Evolutionary conservation across 163 green algal species (phyloP).

Genomic region (Scenedesmus sp.): DNA sequence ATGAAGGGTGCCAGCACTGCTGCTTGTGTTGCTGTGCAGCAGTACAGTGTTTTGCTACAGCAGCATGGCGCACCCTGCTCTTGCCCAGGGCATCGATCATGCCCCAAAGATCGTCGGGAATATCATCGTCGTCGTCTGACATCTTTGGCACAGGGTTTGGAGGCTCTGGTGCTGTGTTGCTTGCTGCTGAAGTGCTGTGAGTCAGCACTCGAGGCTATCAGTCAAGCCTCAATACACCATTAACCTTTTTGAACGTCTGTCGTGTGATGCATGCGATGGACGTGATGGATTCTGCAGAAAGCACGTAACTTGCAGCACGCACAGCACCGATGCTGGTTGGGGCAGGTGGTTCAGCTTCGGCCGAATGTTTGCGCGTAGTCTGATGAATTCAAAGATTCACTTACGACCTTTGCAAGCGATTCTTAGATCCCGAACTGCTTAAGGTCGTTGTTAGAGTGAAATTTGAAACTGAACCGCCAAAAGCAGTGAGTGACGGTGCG

Average conservation of each 20-base stretch:
- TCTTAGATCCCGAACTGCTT: neutral
- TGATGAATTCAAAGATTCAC: no score
- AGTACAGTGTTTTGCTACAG: neutral
- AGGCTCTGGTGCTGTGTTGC: neutral
- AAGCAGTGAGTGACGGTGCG: neutral
- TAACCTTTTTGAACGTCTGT: no score
- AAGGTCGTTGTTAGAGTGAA: neutral
- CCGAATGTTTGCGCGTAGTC: no score
- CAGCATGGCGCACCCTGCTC: neutral
- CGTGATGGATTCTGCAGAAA: neutral
- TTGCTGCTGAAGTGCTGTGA: neutral
- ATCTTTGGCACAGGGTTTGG: neutral
- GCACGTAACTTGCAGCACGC: neutral
- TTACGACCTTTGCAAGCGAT: no score
- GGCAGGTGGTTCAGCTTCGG: neutral
- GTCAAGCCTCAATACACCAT: neutral
- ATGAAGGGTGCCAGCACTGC: neutral
- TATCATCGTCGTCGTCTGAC: constrained; percentile 34
- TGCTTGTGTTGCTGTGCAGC: neutral
- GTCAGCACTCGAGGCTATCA: neutral
- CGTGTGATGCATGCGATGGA: neutral
- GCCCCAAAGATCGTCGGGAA: constrained; percentile 32
- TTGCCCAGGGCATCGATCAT: constrained; percentile 21
- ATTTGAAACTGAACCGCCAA: constrained; percentile 15
- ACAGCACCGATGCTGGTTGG: neutral